Percentiles rank a stretch among this genome's conserved stretches.
Conservation (phyloP, 306 rosid genomes). For the Trichosanthes cucumerina region DNA sequence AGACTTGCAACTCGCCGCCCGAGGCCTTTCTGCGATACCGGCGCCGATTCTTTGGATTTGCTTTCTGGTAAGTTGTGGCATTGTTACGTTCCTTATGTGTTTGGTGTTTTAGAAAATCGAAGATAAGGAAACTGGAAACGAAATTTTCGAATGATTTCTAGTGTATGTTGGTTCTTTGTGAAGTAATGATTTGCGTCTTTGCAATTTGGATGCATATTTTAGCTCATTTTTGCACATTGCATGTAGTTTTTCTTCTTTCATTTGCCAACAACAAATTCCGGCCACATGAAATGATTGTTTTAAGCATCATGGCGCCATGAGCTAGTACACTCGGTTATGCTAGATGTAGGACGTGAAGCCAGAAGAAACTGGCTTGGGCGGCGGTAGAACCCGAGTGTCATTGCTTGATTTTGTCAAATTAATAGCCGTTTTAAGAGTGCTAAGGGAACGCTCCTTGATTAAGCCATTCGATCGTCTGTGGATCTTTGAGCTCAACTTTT, state of each 20-base stretch:
- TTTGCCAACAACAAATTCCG: not conserved
- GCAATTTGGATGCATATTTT: not conserved
- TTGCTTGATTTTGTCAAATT: not conserved
- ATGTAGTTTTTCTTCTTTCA: not conserved
- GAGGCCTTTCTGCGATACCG: conserved; percentile 55
- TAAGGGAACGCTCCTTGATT: not conserved
- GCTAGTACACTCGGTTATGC: not conserved
- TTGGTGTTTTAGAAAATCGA: not conserved
- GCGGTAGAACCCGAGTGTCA: not conserved
- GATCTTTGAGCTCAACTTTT: not conserved
- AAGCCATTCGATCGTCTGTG: no score
- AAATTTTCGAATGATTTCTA: not conserved
- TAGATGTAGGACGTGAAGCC: not conserved
- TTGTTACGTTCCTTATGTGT: not conserved
- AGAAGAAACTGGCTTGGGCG: not conserved
- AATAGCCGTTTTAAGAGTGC: not conserved
- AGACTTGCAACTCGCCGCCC: conserved; percentile 21
- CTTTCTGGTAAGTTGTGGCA: conserved; percentile 32
- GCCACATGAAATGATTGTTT: not conserved
- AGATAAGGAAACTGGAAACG: not conserved
- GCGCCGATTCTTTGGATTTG: conserved; percentile 20
- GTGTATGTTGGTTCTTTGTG: not conserved
- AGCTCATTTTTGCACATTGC: not conserved
- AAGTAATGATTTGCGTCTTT: not conserved
- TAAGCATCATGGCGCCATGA: not conserved